Conservation (phyloP, 352 stramenopile species). For the Sclerospora graminicola region DNA sequence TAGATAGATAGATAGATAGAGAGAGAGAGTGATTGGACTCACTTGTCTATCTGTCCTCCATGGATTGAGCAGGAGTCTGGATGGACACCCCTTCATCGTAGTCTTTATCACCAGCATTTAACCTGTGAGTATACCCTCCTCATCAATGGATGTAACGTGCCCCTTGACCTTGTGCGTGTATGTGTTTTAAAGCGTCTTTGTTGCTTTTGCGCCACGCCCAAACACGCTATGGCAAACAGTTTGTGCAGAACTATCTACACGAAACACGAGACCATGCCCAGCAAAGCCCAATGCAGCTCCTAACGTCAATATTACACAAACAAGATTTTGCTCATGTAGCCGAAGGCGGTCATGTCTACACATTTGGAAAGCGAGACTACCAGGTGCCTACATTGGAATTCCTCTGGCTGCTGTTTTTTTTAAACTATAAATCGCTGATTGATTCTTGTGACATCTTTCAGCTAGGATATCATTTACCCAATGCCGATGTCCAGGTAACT, state of each 20-base stretch:
- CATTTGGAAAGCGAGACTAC: constrained; percentile 79
- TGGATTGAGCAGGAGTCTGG: constrained; percentile 53
- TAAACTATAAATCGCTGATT: constrained; percentile 1
- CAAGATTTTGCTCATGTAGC: constrained; percentile 4
- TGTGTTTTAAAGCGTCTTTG: constrained; percentile 35
- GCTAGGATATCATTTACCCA: constrained; percentile 75
- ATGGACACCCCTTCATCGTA: constrained; percentile 72
- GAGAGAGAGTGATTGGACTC: background rate
- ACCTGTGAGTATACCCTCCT: constrained; percentile 32
- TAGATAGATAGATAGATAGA: background rate
- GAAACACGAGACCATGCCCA: constrained; percentile 37
- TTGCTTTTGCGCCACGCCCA: constrained; percentile 56
- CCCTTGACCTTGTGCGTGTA: background rate
- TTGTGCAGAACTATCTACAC: constrained; percentile 42
- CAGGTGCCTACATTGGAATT: constrained; percentile 28
- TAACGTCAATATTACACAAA: constrained; percentile 20
- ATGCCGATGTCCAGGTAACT: constrained; percentile 62
- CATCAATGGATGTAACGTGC: too few species aligned
- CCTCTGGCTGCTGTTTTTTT: too few species aligned
- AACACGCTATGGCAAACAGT: constrained; percentile 32
- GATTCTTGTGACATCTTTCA: constrained; percentile 9
- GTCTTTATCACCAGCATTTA: constrained; percentile 54
- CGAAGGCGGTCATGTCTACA: constrained; percentile 49
- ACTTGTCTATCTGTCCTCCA: too few species aligned
- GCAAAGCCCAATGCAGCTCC: constrained; percentile 57